These are phyloP conservation scores for Fusarium dimerum DNA, from an alignment of 2,329 filamentous ascomycete genomes.

Conservation along the genomic window DNA sequence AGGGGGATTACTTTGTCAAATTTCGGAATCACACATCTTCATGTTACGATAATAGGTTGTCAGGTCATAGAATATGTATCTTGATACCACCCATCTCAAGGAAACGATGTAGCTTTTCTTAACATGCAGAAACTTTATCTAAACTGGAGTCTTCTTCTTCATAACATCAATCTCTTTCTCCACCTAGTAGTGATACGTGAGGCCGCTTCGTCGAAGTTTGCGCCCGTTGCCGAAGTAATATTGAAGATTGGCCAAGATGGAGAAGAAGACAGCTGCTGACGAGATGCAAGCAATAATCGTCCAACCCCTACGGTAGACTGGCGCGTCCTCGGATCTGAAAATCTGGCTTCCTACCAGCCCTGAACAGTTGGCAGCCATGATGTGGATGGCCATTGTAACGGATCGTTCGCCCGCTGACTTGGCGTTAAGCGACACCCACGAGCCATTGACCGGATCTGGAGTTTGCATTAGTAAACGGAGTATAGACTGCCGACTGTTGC, in stretches of 20 bases:
- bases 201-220: no score
- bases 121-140: no score
- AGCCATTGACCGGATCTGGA: conserved; percentile 24
- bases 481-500: no score
- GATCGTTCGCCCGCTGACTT: conserved; percentile 27
- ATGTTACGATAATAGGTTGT: no score
- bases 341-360: conserved; percentile 29
- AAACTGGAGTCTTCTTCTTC: no score
- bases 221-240: conserved; percentile 15
- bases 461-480: background rate
- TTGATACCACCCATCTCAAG: no score
- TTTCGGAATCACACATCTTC: no score
- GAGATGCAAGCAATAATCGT: conserved; percentile 20
- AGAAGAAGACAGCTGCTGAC: conserved; percentile 7
- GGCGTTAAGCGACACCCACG: conserved; percentile 29
- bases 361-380: conserved; percentile 31
- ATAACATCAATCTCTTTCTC: no score
- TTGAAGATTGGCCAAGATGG: conserved; percentile 16
- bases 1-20: no score
- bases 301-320: conserved; percentile 25
- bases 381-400: conserved; percentile 29
- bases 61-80: no score
- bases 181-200: no score
- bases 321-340: conserved; percentile 28
- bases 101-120: no score